phyloP scores from a whole-genome alignment of 768 basidiomycete species.

The Jaapia argillacea region DNA sequence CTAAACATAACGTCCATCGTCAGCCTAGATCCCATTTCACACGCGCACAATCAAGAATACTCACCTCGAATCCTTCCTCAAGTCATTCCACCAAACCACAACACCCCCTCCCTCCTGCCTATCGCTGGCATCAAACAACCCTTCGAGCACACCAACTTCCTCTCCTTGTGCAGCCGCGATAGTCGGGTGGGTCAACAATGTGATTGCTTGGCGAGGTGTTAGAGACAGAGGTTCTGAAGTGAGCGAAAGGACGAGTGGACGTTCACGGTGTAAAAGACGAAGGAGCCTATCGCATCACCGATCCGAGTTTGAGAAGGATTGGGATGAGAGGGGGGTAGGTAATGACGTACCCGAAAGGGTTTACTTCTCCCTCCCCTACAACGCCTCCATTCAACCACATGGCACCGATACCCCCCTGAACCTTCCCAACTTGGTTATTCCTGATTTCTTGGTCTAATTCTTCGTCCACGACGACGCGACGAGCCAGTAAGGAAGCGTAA shows the following conservation, averaged over 20 bases:
- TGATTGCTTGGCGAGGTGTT: constrained; percentile 52
- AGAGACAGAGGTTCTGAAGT: constrained; percentile 57
- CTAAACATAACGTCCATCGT: constrained; percentile 3
- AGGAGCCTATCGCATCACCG: constrained; percentile 38
- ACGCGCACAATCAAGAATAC: too few relatives aligned
- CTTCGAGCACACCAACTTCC: constrained; percentile 45
- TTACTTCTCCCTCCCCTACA: constrained; percentile 53
- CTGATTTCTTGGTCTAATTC: constrained; percentile 45
- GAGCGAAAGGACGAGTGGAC: constrained; percentile 47
- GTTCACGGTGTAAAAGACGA: constrained; percentile 65
- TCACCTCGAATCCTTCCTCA: constrained; percentile 73
- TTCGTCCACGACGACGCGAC: constrained; percentile 48
- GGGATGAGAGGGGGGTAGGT: neutral
- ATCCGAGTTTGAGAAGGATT: neutral
- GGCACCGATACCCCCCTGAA: constrained; percentile 40
- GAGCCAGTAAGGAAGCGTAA: constrained; percentile 66
- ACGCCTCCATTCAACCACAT: constrained; percentile 78
- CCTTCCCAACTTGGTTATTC: constrained; percentile 39
- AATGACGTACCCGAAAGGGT: constrained; percentile 51
- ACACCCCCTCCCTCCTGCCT: constrained; percentile 65
- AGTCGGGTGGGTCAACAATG: constrained; percentile 56
- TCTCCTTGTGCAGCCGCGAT: constrained; percentile 44
- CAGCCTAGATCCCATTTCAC: too few relatives aligned
- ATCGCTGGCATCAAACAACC: constrained; percentile 89
- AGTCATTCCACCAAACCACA: constrained; percentile 84